Evolutionary conservation across 2,329 filamentous ascomycete genomes (phyloP).

Genomic region (Ophidiomyces ophidiicola): DNA sequence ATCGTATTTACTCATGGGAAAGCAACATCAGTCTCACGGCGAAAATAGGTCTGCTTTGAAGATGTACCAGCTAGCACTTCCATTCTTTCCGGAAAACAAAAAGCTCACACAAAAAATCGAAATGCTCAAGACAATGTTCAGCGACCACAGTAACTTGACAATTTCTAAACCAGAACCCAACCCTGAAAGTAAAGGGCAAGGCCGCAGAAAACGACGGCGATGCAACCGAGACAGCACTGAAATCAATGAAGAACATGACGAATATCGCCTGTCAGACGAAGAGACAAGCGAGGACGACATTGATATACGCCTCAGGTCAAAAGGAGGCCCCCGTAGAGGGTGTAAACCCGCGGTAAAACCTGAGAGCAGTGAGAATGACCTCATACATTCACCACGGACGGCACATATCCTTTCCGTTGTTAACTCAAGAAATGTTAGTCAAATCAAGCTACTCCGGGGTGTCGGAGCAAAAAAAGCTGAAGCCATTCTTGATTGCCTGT

Average conservation of each 20-base stretch:
- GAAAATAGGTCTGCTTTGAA: slow-evolving; percentile 66
- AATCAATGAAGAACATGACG: slow-evolving; percentile 24
- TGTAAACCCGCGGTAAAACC: slow-evolving; percentile 5
- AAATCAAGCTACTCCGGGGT: slow-evolving; percentile 37
- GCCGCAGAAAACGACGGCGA: slow-evolving; percentile 15
- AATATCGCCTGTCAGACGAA: slow-evolving; percentile 21
- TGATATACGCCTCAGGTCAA: not conserved
- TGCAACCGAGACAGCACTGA: slow-evolving; percentile 17
- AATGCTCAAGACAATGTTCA: slow-evolving; percentile 40
- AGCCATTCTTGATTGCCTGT: slow-evolving; percentile 37
- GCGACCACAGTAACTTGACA: not conserved
- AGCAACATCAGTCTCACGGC: slow-evolving; percentile 74
- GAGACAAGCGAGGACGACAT: slow-evolving; percentile 24
- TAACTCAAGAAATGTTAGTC: slow-evolving; percentile 35
- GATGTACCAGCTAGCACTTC: slow-evolving; percentile 75
- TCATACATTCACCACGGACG: slow-evolving; percentile 31
- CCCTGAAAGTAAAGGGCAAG: not conserved
- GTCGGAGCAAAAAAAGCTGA: slow-evolving; percentile 39
- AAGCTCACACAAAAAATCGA: slow-evolving; percentile 54
- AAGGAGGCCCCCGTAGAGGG: slow-evolving; percentile 5
- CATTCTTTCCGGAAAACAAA: slow-evolving; percentile 73
- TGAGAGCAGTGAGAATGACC: slow-evolving; percentile 6
- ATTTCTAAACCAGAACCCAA: no score
- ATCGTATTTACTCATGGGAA: slow-evolving; percentile 76
- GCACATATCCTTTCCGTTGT: slow-evolving; percentile 34